phyloP scores from a whole-genome alignment of 2,329 filamentous ascomycete genomes.

The Aspergillus costaricaensis region DNA sequence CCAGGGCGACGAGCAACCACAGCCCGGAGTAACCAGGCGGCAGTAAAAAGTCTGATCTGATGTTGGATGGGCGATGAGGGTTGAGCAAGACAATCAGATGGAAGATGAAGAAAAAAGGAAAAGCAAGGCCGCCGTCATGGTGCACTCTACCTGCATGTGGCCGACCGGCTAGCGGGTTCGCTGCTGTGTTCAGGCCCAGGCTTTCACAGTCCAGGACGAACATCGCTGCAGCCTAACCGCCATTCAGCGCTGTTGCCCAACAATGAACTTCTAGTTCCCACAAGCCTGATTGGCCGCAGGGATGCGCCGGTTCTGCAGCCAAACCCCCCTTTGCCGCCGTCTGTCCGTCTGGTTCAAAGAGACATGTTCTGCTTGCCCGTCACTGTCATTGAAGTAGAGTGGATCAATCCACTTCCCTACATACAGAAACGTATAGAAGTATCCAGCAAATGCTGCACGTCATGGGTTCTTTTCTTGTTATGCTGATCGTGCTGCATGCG shows the following conservation, averaged over 20 bases:
- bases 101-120: neutral
- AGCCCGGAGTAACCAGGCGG: too few relatives aligned
- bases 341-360: neutral
- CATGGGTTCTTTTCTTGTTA: neutral
- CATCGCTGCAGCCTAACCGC: constrained; percentile 3
- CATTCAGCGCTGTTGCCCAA: constrained; percentile 7
- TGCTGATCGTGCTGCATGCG: neutral
- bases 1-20: neutral
- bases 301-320: neutral
- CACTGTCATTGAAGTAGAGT: neutral
- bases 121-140: neutral
- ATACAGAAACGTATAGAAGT: neutral
- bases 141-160: neutral
- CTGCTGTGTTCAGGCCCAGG: neutral
- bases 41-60: neutral
- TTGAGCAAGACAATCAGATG: neutral
- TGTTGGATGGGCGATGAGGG: constrained; percentile 1
- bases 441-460: neutral
- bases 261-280: neutral
- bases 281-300: neutral
- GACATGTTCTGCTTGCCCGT: neutral
- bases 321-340: neutral
- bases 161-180: neutral
- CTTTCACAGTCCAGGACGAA: neutral
- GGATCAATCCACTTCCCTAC: constrained; percentile 7